Evolutionary conservation across 1,284 basidiomycete species (phyloP), one percentile per base, ranked within the genome.

Genomic region (Naganishia albida): DNA sequence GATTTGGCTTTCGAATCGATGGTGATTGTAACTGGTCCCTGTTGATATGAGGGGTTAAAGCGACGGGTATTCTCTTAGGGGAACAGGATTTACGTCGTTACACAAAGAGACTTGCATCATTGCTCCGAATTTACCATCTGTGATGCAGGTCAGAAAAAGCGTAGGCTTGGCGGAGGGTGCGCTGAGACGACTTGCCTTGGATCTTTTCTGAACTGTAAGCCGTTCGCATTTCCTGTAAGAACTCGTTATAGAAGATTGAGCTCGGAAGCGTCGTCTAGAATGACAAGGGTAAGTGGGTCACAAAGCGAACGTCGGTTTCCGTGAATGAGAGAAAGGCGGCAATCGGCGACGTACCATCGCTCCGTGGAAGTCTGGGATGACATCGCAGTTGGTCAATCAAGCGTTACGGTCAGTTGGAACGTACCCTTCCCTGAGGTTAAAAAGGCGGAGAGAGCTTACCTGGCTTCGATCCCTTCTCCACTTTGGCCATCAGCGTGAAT

Each of bases 81-180:
- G 25, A 52, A 30, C 15, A 53, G 60, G n/a, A 34, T 82, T 63
- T 76, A 89, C 91, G 81, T 94, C 91, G 75, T 95, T 95, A 42
- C 84, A 87, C 62, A 94, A 79, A 66, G 82, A 85, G 56, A 95
- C 90, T 65, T 87, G 84, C 92, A 94, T 94, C 91, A 93, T 93
- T 3, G 91, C 92, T 39, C 91, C 91, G 75, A 95, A 94, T 72
- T 82, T 82, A n/a, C 92, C 92, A 75, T 93, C 91, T 93, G 67
- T 34, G 3, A 18, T 16, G 44, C 34, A 53, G 28, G 13, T 28
- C 28, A 28, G 34, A 25, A 26, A 56, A 13, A 51, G 51, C 59
- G 59, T 48, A 69, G 56, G 2, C 12, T 4, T 26, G 55, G 7
- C 53, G 50, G 44, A 67, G 64, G 42, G 65, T 52, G 46, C 46